Conservation (phyloP, 2,329 filamentous ascomycete genomes). For the Thelonectria olida region DNA sequence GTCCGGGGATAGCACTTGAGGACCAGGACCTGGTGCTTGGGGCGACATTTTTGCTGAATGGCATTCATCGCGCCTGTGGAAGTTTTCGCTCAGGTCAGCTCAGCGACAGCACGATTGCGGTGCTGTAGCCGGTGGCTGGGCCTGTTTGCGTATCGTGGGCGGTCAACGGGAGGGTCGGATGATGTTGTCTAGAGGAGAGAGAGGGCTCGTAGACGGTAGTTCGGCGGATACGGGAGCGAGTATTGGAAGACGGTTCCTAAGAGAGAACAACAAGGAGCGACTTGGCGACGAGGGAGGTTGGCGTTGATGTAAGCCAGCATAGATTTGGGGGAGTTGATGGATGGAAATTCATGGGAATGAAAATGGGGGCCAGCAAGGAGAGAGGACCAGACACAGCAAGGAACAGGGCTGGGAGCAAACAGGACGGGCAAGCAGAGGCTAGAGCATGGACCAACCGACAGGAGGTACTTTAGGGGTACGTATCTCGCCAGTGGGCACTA, state of each 20-base stretch:
- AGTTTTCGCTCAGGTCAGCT: constrained; percentile 25
- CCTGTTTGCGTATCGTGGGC: constrained; percentile 10
- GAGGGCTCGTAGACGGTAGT: constrained; percentile 3
- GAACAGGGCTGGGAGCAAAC: background rate
- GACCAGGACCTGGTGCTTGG: constrained; percentile 96
- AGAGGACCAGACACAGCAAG: background rate
- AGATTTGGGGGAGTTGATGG: constrained; percentile 10
- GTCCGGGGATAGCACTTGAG: constrained; percentile 96
- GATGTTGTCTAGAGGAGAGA: background rate
- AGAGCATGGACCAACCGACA: constrained; percentile 6
- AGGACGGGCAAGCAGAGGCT: background rate
- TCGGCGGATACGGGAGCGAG: constrained; percentile 3
- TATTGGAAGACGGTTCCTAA: constrained; percentile 7
- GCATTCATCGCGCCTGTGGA: constrained; percentile 62
- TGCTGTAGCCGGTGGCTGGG: constrained; percentile 8
- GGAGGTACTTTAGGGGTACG: constrained; percentile 29
- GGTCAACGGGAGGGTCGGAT: background rate
- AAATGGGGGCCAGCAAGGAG: constrained; percentile 14
- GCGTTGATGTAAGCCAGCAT: constrained; percentile 31
- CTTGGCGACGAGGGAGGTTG: constrained; percentile 28
- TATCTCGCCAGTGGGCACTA: constrained; percentile 10
- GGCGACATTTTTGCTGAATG: constrained; percentile 76
- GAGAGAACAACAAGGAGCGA: constrained; percentile 12
- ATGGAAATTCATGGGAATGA: constrained; percentile 26
- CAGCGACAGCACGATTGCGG: constrained; percentile 21